Percentiles rank a stretch among this genome's conserved stretches.
Conservation (phyloP, 495 filamentous ascomycete species). For the Neurospora sp. region DNA sequence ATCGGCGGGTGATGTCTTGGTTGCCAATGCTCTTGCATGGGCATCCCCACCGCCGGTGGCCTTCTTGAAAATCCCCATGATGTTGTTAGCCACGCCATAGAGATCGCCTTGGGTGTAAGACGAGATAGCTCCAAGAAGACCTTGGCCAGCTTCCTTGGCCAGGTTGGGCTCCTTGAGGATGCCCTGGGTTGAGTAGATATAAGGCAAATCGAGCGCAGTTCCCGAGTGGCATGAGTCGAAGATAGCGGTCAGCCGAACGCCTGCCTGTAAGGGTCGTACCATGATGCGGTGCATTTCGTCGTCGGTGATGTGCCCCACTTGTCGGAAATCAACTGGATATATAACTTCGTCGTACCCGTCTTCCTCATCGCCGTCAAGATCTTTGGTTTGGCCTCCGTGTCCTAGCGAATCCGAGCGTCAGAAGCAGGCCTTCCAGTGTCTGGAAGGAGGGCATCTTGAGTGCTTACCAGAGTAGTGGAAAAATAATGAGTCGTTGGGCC, state of each 20-base stretch:
- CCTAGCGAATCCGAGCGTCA: slow-evolving; percentile 39
- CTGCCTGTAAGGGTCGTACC: slow-evolving; percentile 70
- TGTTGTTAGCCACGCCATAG: slow-evolving; percentile 67
- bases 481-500: slow-evolving; percentile 91
- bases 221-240: slow-evolving; percentile 99
- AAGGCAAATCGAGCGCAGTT: slow-evolving; percentile 89
- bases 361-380: slow-evolving; percentile 87
- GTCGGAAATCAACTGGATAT: slow-evolving; percentile 90
- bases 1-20: slow-evolving; percentile 91
- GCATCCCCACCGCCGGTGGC: slow-evolving; percentile 75
- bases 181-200: slow-evolving; percentile 92
- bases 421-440: neutral
- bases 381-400: slow-evolving; percentile 94
- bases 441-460: neutral
- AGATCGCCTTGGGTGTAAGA: slow-evolving; percentile 87
- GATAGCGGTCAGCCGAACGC: slow-evolving; percentile 90
- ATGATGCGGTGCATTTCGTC: slow-evolving; percentile 99
- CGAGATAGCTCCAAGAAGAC: slow-evolving; percentile 78
- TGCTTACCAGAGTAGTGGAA: slow-evolving; percentile 92
- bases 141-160: slow-evolving; percentile 94
- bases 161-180: slow-evolving; percentile 97
- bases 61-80: slow-evolving; percentile 88
- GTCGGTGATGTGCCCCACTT: slow-evolving; percentile 88
- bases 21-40: slow-evolving; percentile 67
- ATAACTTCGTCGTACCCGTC: slow-evolving; percentile 98